Evolutionary conservation across 139 green algal genomes (phyloP), one percentile per base, ranked within the genome.

Genomic region (Volvox reticuliferus): DNA sequence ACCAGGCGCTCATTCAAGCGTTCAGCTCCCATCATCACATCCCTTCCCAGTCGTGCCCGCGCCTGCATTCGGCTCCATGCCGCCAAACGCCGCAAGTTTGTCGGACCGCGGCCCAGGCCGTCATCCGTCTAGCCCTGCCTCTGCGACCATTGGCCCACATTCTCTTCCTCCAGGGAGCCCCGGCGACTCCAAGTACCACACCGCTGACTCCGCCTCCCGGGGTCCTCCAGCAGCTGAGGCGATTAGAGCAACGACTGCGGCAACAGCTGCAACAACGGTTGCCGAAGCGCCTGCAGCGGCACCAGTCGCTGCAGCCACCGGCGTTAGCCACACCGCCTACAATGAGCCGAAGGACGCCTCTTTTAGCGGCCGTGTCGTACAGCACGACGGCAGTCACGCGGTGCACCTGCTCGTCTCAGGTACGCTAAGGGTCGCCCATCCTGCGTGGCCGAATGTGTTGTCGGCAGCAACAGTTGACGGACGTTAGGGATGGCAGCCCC

Each of bases 351-450:
- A 77, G 75, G 86, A 90, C 21, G 76, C 32, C 55, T 32, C 61
- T 61, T 91, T 91, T 32, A n/a, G n/a, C 18, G 87, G 87, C 19
- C 76, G 76, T 26, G 67, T 91, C 26, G 76, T 79, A n/a, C 87
- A 91, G 62, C 33, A 79, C 62, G 35, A 79, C 62, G 87, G 87
- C 61, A 91, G 33, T 77, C 87, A 50, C 33, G 87, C 87, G 20
- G 87, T 91, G 62, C 87, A 91, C 62, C 24, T 91, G 87, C 61
- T 84, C n/a, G 86, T 90, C 2, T 33, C 71, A 20, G 86, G 84
- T 89, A 62, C 14, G 79, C 37, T 55, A 5, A 14, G 44, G 9
- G 44, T 55, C 5, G 5, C 44, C 44, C 9, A 55, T 55, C 44
- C 44, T 55, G 44, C 44, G 44, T 55, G 5, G 44, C 44, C 44